These are phyloP conservation scores for Bisporella sp. DNA, from an alignment of 2,329 filamentous ascomycete genomes.

Conservation along the genomic window DNA sequence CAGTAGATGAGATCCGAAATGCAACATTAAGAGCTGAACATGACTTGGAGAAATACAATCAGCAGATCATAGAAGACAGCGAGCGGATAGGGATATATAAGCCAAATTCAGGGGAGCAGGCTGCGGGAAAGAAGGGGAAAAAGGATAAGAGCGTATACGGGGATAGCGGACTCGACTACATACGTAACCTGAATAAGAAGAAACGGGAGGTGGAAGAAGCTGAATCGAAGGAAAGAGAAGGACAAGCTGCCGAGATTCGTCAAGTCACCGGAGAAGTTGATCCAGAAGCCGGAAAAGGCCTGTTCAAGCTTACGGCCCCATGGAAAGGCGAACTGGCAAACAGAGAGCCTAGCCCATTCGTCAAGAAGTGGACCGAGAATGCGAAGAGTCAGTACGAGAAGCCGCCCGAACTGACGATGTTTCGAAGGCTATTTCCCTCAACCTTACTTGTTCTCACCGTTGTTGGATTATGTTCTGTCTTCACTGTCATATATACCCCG, in stretches of 20 bases:
- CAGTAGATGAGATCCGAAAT: constrained; percentile 54
- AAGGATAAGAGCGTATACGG: constrained; percentile 46
- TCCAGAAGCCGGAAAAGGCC: not conserved
- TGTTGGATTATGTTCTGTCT: constrained; percentile 35
- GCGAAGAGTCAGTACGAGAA: constrained; percentile 44
- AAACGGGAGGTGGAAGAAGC: constrained; percentile 37
- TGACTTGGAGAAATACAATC: constrained; percentile 48
- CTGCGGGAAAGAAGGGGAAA: not conserved
- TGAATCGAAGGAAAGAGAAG: constrained; percentile 30
- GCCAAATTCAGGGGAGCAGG: constrained; percentile 16
- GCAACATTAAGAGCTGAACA: constrained; percentile 56
- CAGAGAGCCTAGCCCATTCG: constrained; percentile 11
- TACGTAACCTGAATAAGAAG: constrained; percentile 23
- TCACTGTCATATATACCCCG: constrained; percentile 45
- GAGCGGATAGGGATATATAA: constrained; percentile 23
- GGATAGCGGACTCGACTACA: constrained; percentile 46
- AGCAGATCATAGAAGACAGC: constrained; percentile 23
- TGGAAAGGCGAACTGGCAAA: not conserved
- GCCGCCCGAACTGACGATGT: constrained; percentile 43
- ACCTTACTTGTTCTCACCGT: constrained; percentile 40
- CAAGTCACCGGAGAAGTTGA: constrained; percentile 18
- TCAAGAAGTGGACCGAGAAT: constrained; percentile 28
- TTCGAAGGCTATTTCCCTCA: constrained; percentile 49
- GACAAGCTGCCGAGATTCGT: constrained; percentile 31
- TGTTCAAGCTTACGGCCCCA: not conserved